Conservation (phyloP, 495 filamentous ascomycete genomes). For the Ramalina peruviana region DNA sequence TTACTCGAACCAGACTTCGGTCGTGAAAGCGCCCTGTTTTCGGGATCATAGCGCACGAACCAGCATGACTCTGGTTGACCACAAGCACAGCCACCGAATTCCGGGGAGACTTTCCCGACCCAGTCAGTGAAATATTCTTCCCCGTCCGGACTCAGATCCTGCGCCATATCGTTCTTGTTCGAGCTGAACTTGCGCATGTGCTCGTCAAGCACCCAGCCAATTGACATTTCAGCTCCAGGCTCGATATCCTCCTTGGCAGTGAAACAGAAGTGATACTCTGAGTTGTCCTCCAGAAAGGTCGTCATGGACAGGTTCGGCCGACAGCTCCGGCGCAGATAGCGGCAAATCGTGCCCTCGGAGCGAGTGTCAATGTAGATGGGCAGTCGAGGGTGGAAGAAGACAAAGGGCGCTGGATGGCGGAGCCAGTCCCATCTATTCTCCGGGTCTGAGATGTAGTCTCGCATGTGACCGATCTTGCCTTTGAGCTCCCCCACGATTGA, state of each 20-base stretch:
- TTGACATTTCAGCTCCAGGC: conserved; percentile 46
- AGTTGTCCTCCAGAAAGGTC: conserved; percentile 59
- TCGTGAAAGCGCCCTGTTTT: background rate
- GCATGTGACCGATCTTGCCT: conserved; percentile 68
- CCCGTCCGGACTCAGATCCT: conserved; percentile 13
- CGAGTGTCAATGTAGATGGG: conserved; percentile 87
- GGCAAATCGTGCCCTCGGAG: conserved; percentile 64
- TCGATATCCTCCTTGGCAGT: conserved; percentile 61
- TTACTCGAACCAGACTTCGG: conserved; percentile 18
- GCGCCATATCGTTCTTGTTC: conserved; percentile 2
- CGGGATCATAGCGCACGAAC: conserved; percentile 3
- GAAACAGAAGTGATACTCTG: conserved; percentile 80
- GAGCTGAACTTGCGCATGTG: conserved; percentile 25
- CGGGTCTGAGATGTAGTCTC: conserved; percentile 58
- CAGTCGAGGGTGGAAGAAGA: conserved; percentile 68
- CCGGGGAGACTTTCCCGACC: conserved; percentile 63
- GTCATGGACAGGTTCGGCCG: conserved; percentile 70
- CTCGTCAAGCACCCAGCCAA: conserved; percentile 50
- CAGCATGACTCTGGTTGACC: conserved; percentile 32
- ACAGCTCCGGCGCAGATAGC: conserved; percentile 81
- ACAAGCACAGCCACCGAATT: conserved; percentile 85
- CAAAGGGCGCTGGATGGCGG: conserved; percentile 68
- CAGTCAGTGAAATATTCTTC: conserved; percentile 35
- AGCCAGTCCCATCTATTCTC: conserved; percentile 63
- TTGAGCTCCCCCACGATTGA: conserved; percentile 74